A percentile compares a stretch with the other conserved stretches of the same genome.
Conservation (phyloP, 768 basidiomycete species). For the Wakefieldia striispora region DNA sequence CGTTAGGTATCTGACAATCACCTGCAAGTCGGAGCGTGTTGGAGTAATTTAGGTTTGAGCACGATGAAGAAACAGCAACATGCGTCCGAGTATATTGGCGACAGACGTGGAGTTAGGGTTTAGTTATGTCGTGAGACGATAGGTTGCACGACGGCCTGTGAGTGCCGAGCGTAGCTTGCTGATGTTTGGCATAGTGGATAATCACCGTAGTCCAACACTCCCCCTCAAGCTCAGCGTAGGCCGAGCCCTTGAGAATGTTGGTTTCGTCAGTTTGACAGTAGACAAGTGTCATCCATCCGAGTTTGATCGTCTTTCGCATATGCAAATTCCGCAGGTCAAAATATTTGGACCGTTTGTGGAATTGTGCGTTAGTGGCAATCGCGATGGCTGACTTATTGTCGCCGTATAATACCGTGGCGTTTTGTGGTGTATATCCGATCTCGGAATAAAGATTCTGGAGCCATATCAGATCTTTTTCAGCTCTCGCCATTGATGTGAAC, state of each 20-base stretch:
- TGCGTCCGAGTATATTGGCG: no score
- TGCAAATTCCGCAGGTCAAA: constrained; percentile 24
- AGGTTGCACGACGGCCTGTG: no score
- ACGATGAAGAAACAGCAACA: no score
- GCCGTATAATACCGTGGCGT: constrained; percentile 15
- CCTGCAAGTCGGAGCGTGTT: no score
- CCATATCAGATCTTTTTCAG: constrained; percentile 6
- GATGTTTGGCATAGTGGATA: no score
- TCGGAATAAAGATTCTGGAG: constrained; percentile 32
- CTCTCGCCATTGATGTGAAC: constrained; percentile 6
- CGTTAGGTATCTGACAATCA: no score
- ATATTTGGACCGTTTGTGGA: no score
- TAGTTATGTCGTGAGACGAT: no score
- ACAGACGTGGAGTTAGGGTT: no score
- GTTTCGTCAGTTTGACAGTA: constrained; percentile 21
- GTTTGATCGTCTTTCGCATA: constrained; percentile 4
- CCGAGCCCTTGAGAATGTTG: constrained; percentile 6
- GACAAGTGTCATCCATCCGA: not conserved
- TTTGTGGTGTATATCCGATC: constrained; percentile 23
- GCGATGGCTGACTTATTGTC: constrained; percentile 29
- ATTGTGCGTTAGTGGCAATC: constrained; percentile 26
- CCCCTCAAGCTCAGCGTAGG: constrained; percentile 9
- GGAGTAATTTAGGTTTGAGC: no score
- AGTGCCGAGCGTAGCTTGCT: no score
- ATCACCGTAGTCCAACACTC: constrained; percentile 23